Percentiles rank a stretch among this genome's conserved stretches.
Evolutionary conservation across 441 rosid species (phyloP).

Genomic region (Populus hybrid): DNA sequence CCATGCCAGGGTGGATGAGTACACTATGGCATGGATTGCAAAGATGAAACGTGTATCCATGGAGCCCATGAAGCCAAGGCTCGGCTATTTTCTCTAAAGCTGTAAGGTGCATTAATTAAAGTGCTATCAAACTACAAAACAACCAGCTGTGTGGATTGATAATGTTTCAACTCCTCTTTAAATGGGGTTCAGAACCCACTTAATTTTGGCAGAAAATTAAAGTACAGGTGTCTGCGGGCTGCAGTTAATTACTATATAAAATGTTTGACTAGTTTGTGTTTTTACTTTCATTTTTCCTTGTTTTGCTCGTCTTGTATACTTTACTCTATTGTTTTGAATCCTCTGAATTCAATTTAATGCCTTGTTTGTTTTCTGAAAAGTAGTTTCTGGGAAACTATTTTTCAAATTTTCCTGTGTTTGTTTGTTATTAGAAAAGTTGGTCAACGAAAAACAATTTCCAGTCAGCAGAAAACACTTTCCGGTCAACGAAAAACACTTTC

Average conservation of each 20-base stretch:
- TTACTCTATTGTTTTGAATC: too few relatives aligned
- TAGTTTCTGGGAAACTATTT: too few relatives aligned
- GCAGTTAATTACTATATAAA: not conserved
- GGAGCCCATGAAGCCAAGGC: not conserved
- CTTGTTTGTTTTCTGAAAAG: too few relatives aligned
- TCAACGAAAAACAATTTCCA: too few relatives aligned
- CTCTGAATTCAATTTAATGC: too few relatives aligned
- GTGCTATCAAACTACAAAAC: not conserved
- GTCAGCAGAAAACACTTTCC: too few relatives aligned
- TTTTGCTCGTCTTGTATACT: not conserved
- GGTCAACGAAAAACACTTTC: too few relatives aligned
- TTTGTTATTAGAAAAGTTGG: too few relatives aligned
- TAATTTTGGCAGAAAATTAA: not conserved
- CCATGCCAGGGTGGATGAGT: not conserved
- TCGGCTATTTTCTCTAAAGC: not conserved
- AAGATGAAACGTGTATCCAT: not conserved
- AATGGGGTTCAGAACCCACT: not conserved
- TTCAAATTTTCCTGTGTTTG: too few relatives aligned
- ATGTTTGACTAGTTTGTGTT: not conserved
- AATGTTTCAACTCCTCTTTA: slow-evolving; percentile 12
- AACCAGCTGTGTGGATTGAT: not conserved
- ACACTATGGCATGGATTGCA: not conserved
- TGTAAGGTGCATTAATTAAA: not conserved
- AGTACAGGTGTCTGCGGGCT: too few relatives aligned
- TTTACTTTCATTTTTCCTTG: not conserved